A percentile compares a stretch with the other conserved stretches of the same genome.
These are phyloP conservation scores for Phytophthora tentaculata DNA, from an alignment of 352 stramenopile genomes.

Conservation along the genomic window DNA sequence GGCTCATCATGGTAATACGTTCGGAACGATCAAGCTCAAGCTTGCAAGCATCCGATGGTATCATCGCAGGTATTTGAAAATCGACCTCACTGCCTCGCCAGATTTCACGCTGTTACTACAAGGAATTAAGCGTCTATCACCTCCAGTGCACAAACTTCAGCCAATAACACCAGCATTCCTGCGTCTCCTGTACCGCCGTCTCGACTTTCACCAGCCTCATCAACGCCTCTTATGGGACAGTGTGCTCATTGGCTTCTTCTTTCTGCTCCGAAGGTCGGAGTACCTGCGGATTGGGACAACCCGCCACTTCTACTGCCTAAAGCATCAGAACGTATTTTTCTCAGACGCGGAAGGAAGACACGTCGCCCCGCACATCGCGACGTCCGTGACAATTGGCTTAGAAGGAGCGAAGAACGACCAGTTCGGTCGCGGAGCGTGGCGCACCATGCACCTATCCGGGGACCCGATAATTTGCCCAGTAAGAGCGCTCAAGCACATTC, in stretches of 20 bases:
- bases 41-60: slow-evolving; percentile 25
- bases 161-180: slow-evolving; percentile 32
- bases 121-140: slow-evolving; percentile 28
- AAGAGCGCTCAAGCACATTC: background rate
- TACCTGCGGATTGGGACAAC: slow-evolving; percentile 10
- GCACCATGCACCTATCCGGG: slow-evolving; percentile 1
- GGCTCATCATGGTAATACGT: slow-evolving; percentile 12
- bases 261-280: slow-evolving; percentile 28
- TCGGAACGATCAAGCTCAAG: slow-evolving; percentile 30
- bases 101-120: slow-evolving; percentile 22
- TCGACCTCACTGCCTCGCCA: slow-evolving; percentile 2
- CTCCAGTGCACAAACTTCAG: slow-evolving; percentile 27
- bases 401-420: slow-evolving; percentile 28
- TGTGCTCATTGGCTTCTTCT: slow-evolving; percentile 33
- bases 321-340: slow-evolving; percentile 11
- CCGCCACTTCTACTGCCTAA: slow-evolving; percentile 24
- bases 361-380: background rate
- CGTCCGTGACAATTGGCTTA: slow-evolving; percentile 14
- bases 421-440: slow-evolving; percentile 22
- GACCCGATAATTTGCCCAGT: slow-evolving; percentile 24
- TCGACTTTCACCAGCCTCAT: slow-evolving; percentile 3
- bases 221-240: slow-evolving; percentile 34
- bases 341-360: slow-evolving; percentile 9
- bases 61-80: slow-evolving; percentile 15
- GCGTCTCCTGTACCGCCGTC: slow-evolving; percentile 6